These are phyloP conservation scores for Odonthalia washingtoniensis DNA, from an alignment of 31 red algal species.

Conservation along the genomic window DNA sequence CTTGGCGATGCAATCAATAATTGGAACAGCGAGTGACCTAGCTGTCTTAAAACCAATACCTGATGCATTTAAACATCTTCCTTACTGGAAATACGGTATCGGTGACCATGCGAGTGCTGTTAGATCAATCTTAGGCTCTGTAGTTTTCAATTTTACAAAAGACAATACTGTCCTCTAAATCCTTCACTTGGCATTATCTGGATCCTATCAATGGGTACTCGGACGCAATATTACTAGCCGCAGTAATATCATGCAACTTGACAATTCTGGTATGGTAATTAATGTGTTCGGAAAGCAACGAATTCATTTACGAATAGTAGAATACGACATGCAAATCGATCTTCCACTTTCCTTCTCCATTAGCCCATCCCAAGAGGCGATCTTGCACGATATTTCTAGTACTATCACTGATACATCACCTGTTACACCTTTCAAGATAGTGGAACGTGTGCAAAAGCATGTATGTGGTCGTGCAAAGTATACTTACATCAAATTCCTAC, in stretches of 20 bases:
- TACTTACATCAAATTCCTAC: slow-evolving; percentile 13
- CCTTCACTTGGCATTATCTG: slow-evolving; percentile 36
- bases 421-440: not conserved
- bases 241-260: too few species aligned
- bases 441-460: slow-evolving; percentile 33
- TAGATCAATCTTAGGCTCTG: slow-evolving; percentile 35
- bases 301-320: too few species aligned
- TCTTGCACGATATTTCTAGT: not conserved
- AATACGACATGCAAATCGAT: too few species aligned
- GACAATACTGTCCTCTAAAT: not conserved
- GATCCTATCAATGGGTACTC: slow-evolving; percentile 43
- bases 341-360: too few species aligned
- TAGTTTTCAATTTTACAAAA: slow-evolving; percentile 16
- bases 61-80: not conserved
- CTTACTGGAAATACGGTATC: slow-evolving; percentile 40
- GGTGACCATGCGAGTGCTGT: slow-evolving; percentile 26
- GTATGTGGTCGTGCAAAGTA: slow-evolving; percentile 43
- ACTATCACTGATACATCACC: not conserved
- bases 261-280: too few species aligned
- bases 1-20: not conserved
- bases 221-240: slow-evolving; percentile 32
- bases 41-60: not conserved
- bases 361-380: not conserved
- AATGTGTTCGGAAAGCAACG: too few species aligned
- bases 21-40: not conserved